phyloP scores from a whole-genome alignment of 2,329 filamentous ascomycete species.

The Tolypocladium cylindrosporum region DNA sequence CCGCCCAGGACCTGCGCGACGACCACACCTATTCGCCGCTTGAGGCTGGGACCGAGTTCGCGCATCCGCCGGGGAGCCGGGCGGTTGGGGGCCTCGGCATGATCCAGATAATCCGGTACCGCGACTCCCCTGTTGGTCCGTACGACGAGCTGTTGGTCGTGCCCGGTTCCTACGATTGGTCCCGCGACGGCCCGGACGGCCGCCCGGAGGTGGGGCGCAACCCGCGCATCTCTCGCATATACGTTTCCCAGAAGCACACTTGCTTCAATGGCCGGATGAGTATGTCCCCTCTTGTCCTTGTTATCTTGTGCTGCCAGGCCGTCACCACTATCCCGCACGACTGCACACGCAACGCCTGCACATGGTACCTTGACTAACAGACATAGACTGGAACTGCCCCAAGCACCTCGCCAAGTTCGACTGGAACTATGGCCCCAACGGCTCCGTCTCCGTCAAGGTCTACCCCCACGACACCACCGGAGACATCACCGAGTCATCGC shows the following conservation, averaged over 20 bases:
- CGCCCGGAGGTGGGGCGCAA: slow-evolving; percentile 23
- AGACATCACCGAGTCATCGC: slow-evolving; percentile 19
- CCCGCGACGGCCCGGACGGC: slow-evolving; percentile 22
- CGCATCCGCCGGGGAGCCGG: slow-evolving; percentile 15
- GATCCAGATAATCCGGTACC: slow-evolving; percentile 41
- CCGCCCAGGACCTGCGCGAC: slow-evolving; percentile 20
- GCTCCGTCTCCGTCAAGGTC: slow-evolving; percentile 30
- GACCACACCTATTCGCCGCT: slow-evolving; percentile 34
- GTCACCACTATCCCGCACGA: neutral
- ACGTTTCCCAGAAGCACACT: slow-evolving; percentile 41
- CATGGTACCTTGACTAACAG: neutral
- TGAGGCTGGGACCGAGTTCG: slow-evolving; percentile 30
- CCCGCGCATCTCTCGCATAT: slow-evolving; percentile 39
- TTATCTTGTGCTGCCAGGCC: neutral
- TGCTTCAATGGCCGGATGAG: slow-evolving; percentile 43
- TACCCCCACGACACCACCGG: slow-evolving; percentile 29
- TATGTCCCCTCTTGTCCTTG: slow-evolving; percentile 14
- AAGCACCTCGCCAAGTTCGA: slow-evolving; percentile 44
- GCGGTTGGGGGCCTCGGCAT: slow-evolving; percentile 35
- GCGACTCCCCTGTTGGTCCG: slow-evolving; percentile 37
- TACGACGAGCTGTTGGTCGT: slow-evolving; percentile 43
- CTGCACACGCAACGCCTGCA: neutral
- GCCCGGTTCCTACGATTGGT: slow-evolving; percentile 35
- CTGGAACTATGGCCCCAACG: slow-evolving; percentile 27
- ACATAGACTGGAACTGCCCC: slow-evolving; percentile 42